Base-by-base conservation (phyloP, 2,329 filamentous ascomycete species). In the Hysterium pulicare region DNA sequence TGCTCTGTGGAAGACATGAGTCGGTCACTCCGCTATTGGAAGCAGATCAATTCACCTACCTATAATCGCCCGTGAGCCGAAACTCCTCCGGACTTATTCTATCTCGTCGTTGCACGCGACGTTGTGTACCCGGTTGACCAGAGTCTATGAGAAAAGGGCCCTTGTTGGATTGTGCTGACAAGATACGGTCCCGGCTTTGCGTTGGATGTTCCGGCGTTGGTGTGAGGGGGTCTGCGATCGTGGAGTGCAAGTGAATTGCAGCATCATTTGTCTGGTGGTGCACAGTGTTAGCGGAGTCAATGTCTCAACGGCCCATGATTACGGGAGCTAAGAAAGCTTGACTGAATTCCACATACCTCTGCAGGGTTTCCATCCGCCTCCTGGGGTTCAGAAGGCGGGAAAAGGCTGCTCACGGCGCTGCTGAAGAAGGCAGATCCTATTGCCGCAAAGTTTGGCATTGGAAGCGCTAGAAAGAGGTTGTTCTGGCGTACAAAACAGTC, bases 331-430 rank as follows among this genome's bases (percentile, higher is more conserved):
- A n/a, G 19, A 38, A 23, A 23, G 22, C 15, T 2, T 13, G n/a
- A n/a, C n/a, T n/a, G n/a, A n/a, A n/a, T n/a, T n/a, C 9, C 10
- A 38, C 35, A 26, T 13, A 38, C 35, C 35, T 38, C 35, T 38
- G 22, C 5, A n/a, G 35, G 28, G 21, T 20, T n/a, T 15, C 19
- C n/a, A 5, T 3, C 3, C 11, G 9, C 22, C 21, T 38, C 15
- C 21, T 23, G n/a, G 5, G 35, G 13, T 24, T 20, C n/a, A 13
- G 20, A 20, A 17, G 35, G 13, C 3, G 35, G 5, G 35, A 38
- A 38, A 21, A 26, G 20, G 16, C 35, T 38, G 19, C 35, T 23
- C 21, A 26, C 35, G 21, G 21, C 34, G 5, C 15, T 20, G n/a
- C 16, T 21, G 10, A 35, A 21, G 33, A 16, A 9, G 13, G n/a